Evolutionary conservation across 345 rosid species (phyloP).

Genomic region (Melastoma malabathricum): DNA sequence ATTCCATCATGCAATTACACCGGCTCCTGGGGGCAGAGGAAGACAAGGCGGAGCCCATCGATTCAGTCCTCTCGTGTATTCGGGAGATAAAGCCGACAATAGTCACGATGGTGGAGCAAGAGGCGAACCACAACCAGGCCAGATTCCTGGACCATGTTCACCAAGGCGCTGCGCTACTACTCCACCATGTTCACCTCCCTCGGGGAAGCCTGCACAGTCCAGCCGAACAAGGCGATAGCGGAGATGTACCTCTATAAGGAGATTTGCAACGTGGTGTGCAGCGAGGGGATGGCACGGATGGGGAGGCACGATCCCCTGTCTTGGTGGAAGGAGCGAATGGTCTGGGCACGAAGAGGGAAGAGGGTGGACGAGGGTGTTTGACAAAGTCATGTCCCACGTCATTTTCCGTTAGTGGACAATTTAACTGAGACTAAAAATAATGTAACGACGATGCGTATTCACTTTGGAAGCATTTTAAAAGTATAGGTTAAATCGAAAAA

Average conservation of each 20-base stretch:
- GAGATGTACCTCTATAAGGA: constrained; percentile 62
- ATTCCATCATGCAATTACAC: constrained; percentile 77
- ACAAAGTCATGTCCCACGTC: too few species aligned
- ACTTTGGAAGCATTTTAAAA: neutral
- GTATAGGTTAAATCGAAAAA: neutral
- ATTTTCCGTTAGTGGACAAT: too few species aligned
- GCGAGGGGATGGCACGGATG: constrained; percentile 55
- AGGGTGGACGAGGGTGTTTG: too few species aligned
- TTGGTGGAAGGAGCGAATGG: constrained; percentile 48
- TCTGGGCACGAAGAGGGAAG: too few species aligned
- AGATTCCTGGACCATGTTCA: constrained; percentile 60
- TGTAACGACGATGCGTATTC: too few species aligned
- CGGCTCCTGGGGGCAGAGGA: constrained; percentile 31
- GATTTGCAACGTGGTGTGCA: constrained; percentile 55
- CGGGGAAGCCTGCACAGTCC: constrained; percentile 38
- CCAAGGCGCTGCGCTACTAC: constrained; percentile 61
- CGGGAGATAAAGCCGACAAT: constrained; percentile 51
- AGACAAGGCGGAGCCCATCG: constrained; percentile 23
- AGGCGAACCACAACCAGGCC: constrained; percentile 64
- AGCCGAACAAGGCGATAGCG: constrained; percentile 50
- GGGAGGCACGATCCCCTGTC: constrained; percentile 71
- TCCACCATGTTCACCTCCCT: constrained; percentile 82
- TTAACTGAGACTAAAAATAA: too few species aligned
- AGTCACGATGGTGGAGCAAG: constrained; percentile 70
- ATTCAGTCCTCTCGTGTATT: constrained; percentile 42